Percentiles rank a stretch among this genome's conserved stretches.
These are phyloP conservation scores for Ophiocordyceps camponoti-floridani DNA, from an alignment of 2,329 filamentous ascomycete genomes.

Conservation along the genomic window DNA sequence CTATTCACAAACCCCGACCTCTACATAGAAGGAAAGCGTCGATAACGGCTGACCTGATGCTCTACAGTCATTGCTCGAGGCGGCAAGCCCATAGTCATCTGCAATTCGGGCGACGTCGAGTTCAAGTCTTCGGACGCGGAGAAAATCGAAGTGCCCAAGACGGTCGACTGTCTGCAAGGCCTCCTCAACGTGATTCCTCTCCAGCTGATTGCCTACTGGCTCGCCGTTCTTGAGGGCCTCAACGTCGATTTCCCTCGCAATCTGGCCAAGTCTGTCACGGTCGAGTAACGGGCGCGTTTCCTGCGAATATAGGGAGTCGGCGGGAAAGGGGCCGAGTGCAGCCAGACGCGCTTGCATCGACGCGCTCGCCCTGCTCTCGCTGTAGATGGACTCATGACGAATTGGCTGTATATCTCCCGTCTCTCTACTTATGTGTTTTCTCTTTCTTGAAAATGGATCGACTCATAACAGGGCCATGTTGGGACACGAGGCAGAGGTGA, in stretches of 20 bases:
- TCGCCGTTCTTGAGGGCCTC: slow-evolving; percentile 84
- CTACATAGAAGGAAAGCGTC: slow-evolving; percentile 5
- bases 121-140: slow-evolving; percentile 78
- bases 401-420: slow-evolving; percentile 4
- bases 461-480: slow-evolving; percentile 1
- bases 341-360: neutral
- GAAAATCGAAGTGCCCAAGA: slow-evolving; percentile 95
- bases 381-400: slow-evolving; percentile 4
- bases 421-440: neutral
- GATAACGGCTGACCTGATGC: neutral
- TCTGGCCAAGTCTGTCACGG: slow-evolving; percentile 95
- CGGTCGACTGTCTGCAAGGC: slow-evolving; percentile 87
- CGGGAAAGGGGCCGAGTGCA: neutral
- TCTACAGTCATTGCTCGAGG: slow-evolving; percentile 72
- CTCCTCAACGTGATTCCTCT: slow-evolving; percentile 94
- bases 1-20: too few species aligned
- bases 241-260: slow-evolving; percentile 99
- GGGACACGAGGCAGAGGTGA: too few species aligned
- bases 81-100: slow-evolving; percentile 96
- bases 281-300: slow-evolving; percentile 50
- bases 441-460: neutral
- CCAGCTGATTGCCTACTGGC: slow-evolving; percentile 97
- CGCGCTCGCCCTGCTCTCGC: neutral
- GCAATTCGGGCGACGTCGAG: slow-evolving; percentile 78
- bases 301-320: neutral